Evolutionary conservation across 2,329 filamentous ascomycete genomes (phyloP), one percentile per base, ranked within the genome.

Genomic region (Parastagonospora nodorum): DNA sequence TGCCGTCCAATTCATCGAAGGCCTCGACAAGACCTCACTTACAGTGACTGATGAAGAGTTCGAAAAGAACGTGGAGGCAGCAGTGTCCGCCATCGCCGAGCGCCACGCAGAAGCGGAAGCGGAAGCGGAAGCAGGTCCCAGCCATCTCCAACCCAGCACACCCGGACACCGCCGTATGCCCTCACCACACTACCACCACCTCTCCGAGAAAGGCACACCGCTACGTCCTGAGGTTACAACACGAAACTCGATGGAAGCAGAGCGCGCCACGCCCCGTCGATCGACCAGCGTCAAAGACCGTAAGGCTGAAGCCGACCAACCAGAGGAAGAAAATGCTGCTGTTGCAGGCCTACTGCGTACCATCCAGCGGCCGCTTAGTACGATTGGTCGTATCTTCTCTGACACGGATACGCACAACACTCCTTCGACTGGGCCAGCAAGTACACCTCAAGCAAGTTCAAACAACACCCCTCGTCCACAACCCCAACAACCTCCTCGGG

Each of bases 41-140:
- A 97, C 94, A 1, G 94, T 99, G 44, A 88, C 88, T 2, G 92
- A 99, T 66, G 91, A 94, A 49, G 94, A 97, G 32, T 99, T 99
- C 66, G 94, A 99, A 71, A 85, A 84, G 68, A 92, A 96, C 61
- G 95, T 99, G n/a, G 94, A 99, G 76, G 89, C 89, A 4, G 92
- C 94, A 7, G 95, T 99, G 2, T 96, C 91, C 5, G 90, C 90
- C 36, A 99, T 99, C 60, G 93, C 94, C 2, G 93, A 97, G 75
- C 90, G 90, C 66, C 92, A 97, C 50, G 77, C 82, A 30, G 58
- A 54, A 47, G 60, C 38, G 19, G 60, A 55, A 32, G 58, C 49
- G 3, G 30, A 32, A 7, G 35, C 35, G 2, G 35, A 38, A 19
- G 28, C 39, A 14, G 27, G 14, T 12, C 54, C 47, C 37, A 58